Base-by-base conservation (phyloP, 1,284 basidiomycete genomes). In the Coniophora puteana region DNA sequence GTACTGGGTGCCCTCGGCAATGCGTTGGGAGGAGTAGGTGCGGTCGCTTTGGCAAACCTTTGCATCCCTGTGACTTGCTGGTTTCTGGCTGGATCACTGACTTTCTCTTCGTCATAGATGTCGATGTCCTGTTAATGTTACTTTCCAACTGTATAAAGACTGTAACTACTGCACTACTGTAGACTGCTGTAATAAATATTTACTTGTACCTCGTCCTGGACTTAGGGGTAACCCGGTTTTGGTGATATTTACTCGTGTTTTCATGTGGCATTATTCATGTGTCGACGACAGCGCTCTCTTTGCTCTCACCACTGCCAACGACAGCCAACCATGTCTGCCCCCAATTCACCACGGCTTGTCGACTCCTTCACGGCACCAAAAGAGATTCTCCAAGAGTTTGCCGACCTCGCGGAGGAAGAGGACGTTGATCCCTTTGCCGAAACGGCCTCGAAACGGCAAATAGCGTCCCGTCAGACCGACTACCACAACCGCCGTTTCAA, bases 331-430 rank as follows among this genome's bases (percentile, higher is more conserved):
- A 74, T 72, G 71, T 62, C 61, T 45, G 34, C 60, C 55, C 68
- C 75, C 43, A 63, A 63, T 45, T 76, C 77, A 48, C 74, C 74
- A 11, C 71, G 78, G 62, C 73, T 89, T 47, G 77, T 92, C 51
- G 87, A 89, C 73, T 89, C 86, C 36, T 93, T 86, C 65, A 92
- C 93, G 39, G 93, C 80, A 30, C 93, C 95, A 7, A 94, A 93
- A 69, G 94, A 99, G 48, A 76, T 99, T 38, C 76, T 98, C 24
- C 80, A 93, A 65, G 96, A 99, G 66, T 97, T 97, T 54, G 89
- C 86, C 34, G 83, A 93, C 48, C 78, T 93, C 62, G 90, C 89
- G 21, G 93, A 95, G 57, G 89, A 93, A 61, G 91, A 95, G 57
- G 75, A 90, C 59, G 69, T 89, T 54, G 94, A 99, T 63, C 93